Percentiles rank a stretch among this genome's conserved stretches.
Conservation (phyloP, 1,284 basidiomycete genomes). For the Ganoderma boninense region DNA sequence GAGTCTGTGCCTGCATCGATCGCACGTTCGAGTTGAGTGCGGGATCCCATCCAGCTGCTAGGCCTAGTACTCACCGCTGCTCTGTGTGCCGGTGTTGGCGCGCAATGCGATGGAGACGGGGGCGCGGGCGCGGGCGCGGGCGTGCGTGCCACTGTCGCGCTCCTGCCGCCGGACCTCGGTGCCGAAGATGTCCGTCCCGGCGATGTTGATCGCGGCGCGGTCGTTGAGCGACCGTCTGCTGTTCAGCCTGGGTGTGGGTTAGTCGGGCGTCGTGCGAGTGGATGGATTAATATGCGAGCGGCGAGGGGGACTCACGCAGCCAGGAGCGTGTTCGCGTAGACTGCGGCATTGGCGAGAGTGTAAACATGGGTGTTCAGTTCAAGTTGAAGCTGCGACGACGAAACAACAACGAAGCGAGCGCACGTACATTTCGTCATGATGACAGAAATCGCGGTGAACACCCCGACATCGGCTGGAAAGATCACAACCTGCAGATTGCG, state of each 20-base stretch:
- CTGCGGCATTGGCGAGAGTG: not conserved
- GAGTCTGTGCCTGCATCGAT: not conserved
- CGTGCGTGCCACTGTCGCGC: not conserved
- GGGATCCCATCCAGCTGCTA: too few relatives aligned
- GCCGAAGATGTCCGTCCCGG: not conserved
- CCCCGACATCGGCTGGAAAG: not conserved
- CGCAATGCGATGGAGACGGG: not conserved
- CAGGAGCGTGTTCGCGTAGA: constrained; percentile 1
- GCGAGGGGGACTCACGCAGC: not conserved
- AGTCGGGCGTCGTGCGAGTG: not conserved
- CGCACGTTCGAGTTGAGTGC: too few relatives aligned
- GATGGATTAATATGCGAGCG: not conserved
- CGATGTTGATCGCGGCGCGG: not conserved
- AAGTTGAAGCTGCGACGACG: not conserved
- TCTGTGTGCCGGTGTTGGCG: not conserved
- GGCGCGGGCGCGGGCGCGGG: not conserved
- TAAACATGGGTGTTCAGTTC: not conserved
- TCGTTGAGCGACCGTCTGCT: constrained; percentile 4
- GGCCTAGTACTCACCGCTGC: not conserved
- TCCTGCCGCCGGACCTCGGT: not conserved
- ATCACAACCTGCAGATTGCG: not conserved
- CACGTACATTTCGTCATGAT: not conserved
- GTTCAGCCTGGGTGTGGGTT: not conserved
- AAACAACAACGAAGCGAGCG: not conserved
- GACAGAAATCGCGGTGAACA: not conserved